Evolutionary conservation across 768 basidiomycete species (phyloP), one percentile per base, ranked within the genome.

Genomic region (Trametes maxima): DNA sequence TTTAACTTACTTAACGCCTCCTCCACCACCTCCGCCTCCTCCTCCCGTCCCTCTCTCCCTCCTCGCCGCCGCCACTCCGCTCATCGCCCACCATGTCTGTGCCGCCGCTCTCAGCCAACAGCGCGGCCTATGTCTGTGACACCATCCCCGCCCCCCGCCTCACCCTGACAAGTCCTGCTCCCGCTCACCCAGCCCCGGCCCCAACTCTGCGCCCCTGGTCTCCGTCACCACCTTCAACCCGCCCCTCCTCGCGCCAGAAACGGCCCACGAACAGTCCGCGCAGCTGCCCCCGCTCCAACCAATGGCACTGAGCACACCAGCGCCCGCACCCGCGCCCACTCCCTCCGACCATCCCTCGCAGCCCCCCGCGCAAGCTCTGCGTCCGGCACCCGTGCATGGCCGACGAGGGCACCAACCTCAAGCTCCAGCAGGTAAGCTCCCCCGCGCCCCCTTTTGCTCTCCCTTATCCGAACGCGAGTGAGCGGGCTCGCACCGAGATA

Each of bases 371-470:
- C 48, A 96, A 94, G 76, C 82, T 97, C 17, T 98, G 95, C 72
- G 87, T 95, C 5, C 78, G 95, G 35, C 96, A 98, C 75, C 92
- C 95, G 77, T 83, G 95, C 48, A 98, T 96, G 88, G 96, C 96
- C 5, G 94, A 98, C 78, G 87, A 96, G 75, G 93, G 92, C 14
- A 95, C 91, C 22, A 97, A 92, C 73, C 77, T 92, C 62, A 94
- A 89, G 77, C 81, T 98, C 8, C 96, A 98, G 74, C 86, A 89
- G 80, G 95, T 93, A 63, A 69, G 85, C n/a, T n/a, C 75, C 33
- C 22, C 22, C n/a, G n/a, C 58, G 60, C 45, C 12, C 16, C 50
- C 14, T 24, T 52, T 44, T 5, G 28, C 35, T 40, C 37, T 12
- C 16, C 7, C 39, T 46, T n/a, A 16, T 52, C 50, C 47, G 36